Conservation (phyloP, 495 filamentous ascomycete species). For the Neohortaea acidophila region DNA sequence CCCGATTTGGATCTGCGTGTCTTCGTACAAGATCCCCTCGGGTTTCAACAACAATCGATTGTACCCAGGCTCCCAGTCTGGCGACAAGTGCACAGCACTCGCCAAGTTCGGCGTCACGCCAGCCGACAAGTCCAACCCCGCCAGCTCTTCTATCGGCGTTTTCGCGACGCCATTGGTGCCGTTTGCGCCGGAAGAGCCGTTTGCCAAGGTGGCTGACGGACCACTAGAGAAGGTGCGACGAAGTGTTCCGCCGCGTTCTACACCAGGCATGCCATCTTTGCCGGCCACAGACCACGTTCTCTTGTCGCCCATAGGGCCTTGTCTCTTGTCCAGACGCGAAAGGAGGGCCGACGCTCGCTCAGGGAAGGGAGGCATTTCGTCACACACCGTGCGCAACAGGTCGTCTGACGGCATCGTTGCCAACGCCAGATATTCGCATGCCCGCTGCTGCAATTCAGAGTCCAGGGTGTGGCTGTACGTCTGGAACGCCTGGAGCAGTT, state of each 20-base stretch:
- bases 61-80: constrained; percentile 88
- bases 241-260: constrained; percentile 60
- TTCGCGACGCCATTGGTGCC: constrained; percentile 31
- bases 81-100: constrained; percentile 78
- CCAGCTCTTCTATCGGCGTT: constrained; percentile 24
- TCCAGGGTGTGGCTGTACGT: constrained; percentile 91
- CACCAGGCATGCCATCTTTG: constrained; percentile 62
- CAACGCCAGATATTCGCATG: constrained; percentile 86
- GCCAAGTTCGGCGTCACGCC: constrained; percentile 55
- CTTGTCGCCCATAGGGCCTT: constrained; percentile 78
- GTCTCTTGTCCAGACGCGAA: constrained; percentile 85
- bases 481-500: constrained; percentile 77
- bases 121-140: constrained; percentile 16
- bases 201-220: constrained; percentile 21
- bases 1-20: constrained; percentile 84
- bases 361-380: constrained; percentile 98
- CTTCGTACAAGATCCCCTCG: constrained; percentile 88
- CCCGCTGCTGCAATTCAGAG: constrained; percentile 87
- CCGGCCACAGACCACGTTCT: constrained; percentile 92
- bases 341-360: constrained; percentile 84
- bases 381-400: constrained; percentile 84
- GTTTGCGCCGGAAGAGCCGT: constrained; percentile 30
- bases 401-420: constrained; percentile 80
- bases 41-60: constrained; percentile 61
- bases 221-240: constrained; percentile 66